Percentiles rank a stretch among this genome's conserved stretches.
phyloP scores from a whole-genome alignment of 1,284 basidiomycete genomes.

The Microbotryomycetes sp. region DNA sequence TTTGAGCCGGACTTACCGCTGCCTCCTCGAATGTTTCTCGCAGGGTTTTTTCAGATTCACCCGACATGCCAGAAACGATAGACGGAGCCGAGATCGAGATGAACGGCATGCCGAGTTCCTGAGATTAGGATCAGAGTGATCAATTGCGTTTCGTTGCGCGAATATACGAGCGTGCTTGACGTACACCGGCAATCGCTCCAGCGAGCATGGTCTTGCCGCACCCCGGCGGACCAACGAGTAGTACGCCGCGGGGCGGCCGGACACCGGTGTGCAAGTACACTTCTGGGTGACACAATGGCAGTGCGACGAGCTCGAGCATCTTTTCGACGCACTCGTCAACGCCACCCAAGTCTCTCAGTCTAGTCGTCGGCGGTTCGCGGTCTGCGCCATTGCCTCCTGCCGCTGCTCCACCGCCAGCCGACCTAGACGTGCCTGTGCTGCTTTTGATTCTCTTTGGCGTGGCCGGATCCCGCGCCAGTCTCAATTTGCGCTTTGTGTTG shows the following conservation, averaged over 20 bases:
- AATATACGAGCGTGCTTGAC: slow-evolving; percentile 40
- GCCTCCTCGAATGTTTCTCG: slow-evolving; percentile 95
- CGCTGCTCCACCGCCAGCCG: neutral
- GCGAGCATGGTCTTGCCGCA: slow-evolving; percentile 92
- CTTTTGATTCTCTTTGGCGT: slow-evolving; percentile 26
- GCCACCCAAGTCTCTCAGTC: slow-evolving; percentile 77
- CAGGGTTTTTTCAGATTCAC: slow-evolving; percentile 92
- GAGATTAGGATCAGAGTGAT: neutral
- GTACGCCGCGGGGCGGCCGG: slow-evolving; percentile 83
- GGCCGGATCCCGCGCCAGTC: slow-evolving; percentile 15
- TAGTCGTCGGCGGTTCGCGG: slow-evolving; percentile 17
- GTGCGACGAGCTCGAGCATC: slow-evolving; percentile 87
- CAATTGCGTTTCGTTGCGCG: neutral
- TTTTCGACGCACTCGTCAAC: slow-evolving; percentile 80
- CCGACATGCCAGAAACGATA: slow-evolving; percentile 94
- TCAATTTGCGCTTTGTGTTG: slow-evolving; percentile 23
- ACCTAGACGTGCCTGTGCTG: neutral
- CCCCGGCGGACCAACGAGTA: slow-evolving; percentile 91
- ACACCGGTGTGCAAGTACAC: slow-evolving; percentile 90
- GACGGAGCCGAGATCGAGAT: slow-evolving; percentile 89
- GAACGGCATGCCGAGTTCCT: slow-evolving; percentile 88
- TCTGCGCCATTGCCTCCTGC: neutral
- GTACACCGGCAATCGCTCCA: slow-evolving; percentile 83
- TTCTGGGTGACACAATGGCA: slow-evolving; percentile 92
- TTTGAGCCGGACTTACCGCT: slow-evolving; percentile 51